Percentiles rank a stretch among this genome's conserved stretches.
These are phyloP conservation scores for Ophryocystis elektroscirrha DNA, from an alignment of 169 alveolate species.

Conservation along the genomic window DNA sequence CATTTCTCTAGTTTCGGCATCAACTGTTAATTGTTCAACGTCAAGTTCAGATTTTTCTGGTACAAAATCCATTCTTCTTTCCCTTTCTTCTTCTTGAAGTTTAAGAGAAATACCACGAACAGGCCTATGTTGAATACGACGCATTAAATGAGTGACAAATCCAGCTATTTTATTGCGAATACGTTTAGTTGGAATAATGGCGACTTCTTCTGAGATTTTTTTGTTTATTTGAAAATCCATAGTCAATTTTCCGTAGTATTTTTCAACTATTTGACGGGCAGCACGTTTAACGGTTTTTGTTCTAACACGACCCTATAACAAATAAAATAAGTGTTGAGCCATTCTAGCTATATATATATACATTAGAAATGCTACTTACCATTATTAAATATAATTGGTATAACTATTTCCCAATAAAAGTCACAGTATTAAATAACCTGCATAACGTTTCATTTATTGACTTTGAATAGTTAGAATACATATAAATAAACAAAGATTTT, in stretches of 20 bases:
- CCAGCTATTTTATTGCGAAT: constrained; percentile 57
- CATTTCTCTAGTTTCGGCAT: constrained; percentile 63
- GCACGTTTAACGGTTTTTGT: constrained; percentile 98
- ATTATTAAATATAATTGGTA: too few species aligned
- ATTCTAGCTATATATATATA: too few species aligned
- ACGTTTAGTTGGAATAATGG: constrained; percentile 84
- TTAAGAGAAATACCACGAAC: constrained; percentile 98
- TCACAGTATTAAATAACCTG: too few species aligned
- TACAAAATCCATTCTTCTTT: constrained; percentile 84
- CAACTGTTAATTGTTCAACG: constrained; percentile 53
- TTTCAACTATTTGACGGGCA: constrained; percentile 93
- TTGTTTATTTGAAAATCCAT: constrained; percentile 94
- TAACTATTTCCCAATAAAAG: too few species aligned
- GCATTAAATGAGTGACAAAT: constrained; percentile 14
- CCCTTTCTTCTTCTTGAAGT: constrained; percentile 98
- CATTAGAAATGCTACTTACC: too few species aligned
- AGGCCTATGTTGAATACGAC: constrained; percentile 84
- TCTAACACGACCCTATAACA: constrained; percentile 91
- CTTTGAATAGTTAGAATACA: too few species aligned
- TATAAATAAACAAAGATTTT: too few species aligned
- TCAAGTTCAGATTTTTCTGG: constrained; percentile 79
- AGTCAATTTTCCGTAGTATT: constrained; percentile 82
- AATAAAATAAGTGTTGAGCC: too few species aligned
- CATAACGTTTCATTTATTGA: too few species aligned
- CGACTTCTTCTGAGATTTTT: constrained; percentile 95